Evolutionary conservation across 2,329 filamentous ascomycete genomes (phyloP), one percentile per base, ranked within the genome.

Genomic region (Colletotrichum zoysiae): DNA sequence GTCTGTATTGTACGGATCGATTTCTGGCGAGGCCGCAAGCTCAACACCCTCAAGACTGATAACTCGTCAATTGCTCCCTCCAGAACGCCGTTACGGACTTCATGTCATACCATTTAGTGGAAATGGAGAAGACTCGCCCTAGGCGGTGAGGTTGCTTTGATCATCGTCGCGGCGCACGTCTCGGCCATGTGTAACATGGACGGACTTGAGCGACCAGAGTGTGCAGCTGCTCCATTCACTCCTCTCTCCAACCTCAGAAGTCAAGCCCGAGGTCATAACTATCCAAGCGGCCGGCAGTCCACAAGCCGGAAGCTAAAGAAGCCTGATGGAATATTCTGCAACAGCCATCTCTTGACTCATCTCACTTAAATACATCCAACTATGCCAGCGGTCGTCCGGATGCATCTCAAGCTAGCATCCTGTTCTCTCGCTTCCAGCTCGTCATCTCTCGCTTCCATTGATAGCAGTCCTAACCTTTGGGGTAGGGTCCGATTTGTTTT

Each of bases 301-400:
- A 59, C n/a, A 40, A 72, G 70, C 70, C 70, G 70, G 70, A 65
- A 70, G 66, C 66, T 69, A 72, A 70, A 69, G 66, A 72, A 72
- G 70, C 65, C 48, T 65, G n/a, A 40, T 72, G 20, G 70, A 72
- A 72, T 38, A 56, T 70, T 70, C 55, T 46, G 18, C n/a, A 23
- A 38, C 53, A 48, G 7, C 2, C 42, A n/a, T 44, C 6, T 8
- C 26, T 30, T 9, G 50, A 56, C 9, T 1, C 26, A 20, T 56
- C 30, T 64, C 9, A 38, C 65, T 56, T 71, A 71, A 71, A 71
- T 72, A 72, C 35, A 65, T 38, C 18, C 7, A 35, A 26, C 20
- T 55, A 44, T 40, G 33, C 53, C 65, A 48, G 23, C n/a, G 23
- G 40, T 18, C 9, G n/a, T 23, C 40, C 18, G n/a, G 35, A 57